phyloP scores from a whole-genome alignment of 2,329 filamentous ascomycete species.

The Cercospora canescens region DNA sequence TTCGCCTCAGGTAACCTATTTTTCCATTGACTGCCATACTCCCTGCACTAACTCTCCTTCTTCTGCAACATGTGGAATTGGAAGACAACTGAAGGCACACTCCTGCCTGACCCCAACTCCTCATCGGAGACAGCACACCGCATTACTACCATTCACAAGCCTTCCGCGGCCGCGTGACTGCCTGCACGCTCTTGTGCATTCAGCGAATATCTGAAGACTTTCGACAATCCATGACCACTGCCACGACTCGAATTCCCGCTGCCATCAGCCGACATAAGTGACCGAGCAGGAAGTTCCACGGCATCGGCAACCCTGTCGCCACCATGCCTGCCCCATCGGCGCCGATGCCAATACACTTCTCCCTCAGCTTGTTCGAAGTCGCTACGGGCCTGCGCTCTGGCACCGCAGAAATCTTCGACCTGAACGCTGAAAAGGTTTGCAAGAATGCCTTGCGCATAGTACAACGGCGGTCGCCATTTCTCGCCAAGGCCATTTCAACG shows the following conservation, averaged over 20 bases:
- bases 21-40: neutral
- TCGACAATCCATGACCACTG: neutral
- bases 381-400: constrained; percentile 13
- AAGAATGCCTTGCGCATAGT: constrained; percentile 13
- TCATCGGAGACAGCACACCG: neutral
- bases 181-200: neutral
- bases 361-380: neutral
- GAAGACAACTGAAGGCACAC: neutral
- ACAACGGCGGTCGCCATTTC: neutral
- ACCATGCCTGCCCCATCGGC: neutral
- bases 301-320: neutral
- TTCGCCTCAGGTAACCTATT: neutral
- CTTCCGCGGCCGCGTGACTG: neutral
- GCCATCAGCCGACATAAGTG: neutral
- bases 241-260: neutral
- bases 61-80: neutral
- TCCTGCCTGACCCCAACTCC: neutral
- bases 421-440: constrained; percentile 4
- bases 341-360: constrained; percentile 3
- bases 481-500: constrained; percentile 3
- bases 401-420: constrained; percentile 10
- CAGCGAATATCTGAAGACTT: neutral
- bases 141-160: neutral
- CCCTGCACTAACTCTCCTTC: neutral
- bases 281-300: neutral